phyloP scores from a whole-genome alignment of 2,329 filamentous ascomycete species.

The Bipolaris cookei region DNA sequence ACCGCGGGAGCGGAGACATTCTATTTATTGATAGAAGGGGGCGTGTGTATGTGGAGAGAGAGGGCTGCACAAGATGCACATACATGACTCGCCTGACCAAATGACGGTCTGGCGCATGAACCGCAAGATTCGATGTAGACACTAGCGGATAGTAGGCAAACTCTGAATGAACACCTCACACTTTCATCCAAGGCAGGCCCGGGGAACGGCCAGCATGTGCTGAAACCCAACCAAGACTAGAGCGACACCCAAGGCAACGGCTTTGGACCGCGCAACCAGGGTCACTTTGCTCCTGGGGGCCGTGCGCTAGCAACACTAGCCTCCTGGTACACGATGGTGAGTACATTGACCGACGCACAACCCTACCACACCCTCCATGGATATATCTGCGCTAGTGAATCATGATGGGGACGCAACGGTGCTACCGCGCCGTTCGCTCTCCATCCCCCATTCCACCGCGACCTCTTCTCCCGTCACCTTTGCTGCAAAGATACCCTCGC shows the following conservation, averaged over 20 bases:
- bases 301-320: constrained; percentile 17
- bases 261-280: constrained; percentile 3
- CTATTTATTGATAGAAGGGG: constrained; percentile 23
- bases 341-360: constrained; percentile 16
- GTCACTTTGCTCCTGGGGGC: constrained; percentile 1
- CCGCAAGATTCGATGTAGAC: constrained; percentile 30
- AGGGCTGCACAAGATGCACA: constrained; percentile 18
- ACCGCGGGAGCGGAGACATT: constrained; percentile 11
- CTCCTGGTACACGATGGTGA: constrained; percentile 17
- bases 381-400: constrained; percentile 47
- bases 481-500: constrained; percentile 38
- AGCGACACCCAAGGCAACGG: background rate
- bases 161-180: constrained; percentile 9
- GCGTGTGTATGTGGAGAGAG: constrained; percentile 17
- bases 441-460: constrained; percentile 35
- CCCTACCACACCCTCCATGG: constrained; percentile 42
- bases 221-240: background rate
- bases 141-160: constrained; percentile 33
- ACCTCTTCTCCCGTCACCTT: constrained; percentile 38
- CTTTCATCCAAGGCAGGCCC: background rate
- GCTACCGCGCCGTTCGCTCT: constrained; percentile 42
- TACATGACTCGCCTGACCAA: constrained; percentile 36
- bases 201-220: background rate
- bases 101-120: constrained; percentile 31
- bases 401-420: constrained; percentile 39